phyloP scores from a whole-genome alignment of 78 protist genomes.

The Acrasis kona region DNA sequence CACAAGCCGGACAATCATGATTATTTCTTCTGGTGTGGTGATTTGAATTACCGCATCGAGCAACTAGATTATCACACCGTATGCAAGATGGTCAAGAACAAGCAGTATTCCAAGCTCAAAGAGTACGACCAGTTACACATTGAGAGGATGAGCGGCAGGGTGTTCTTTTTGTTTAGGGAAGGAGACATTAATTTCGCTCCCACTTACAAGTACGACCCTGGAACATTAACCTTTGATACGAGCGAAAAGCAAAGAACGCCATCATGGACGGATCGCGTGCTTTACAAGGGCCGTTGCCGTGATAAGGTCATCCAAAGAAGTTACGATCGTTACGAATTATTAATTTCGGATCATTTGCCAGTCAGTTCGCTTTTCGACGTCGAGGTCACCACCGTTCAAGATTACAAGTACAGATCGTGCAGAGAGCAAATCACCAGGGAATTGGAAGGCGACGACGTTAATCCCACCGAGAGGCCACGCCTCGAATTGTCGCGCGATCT shows the following conservation, averaged over 20 bases:
- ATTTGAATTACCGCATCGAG: constrained; percentile 48
- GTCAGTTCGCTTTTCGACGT: not conserved
- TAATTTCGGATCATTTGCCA: not conserved
- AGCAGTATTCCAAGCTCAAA: not conserved
- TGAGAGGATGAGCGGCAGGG: not conserved
- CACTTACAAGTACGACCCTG: constrained; percentile 60
- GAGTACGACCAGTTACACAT: not conserved
- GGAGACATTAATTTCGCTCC: constrained; percentile 47
- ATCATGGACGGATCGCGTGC: constrained; percentile 58
- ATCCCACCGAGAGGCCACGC: not conserved
- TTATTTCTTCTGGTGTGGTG: constrained; percentile 25
- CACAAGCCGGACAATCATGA: constrained; percentile 3
- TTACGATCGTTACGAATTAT: not conserved
- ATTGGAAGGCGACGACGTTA: too few relatives aligned
- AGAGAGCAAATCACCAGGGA: not conserved
- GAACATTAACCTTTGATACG: constrained; percentile 51
- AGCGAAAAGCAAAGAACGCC: constrained; percentile 58
- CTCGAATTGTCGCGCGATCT: not conserved
- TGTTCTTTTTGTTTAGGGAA: constrained; percentile 8
- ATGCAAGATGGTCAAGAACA: not conserved
- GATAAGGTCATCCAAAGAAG: not conserved
- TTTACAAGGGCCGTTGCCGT: constrained; percentile 7
- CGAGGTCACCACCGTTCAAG: not conserved
- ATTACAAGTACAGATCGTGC: too few relatives aligned
- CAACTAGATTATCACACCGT: not conserved